Evolutionary conservation across 805 yeast species (phyloP).

Genomic region (Zygoascus biomembranicola): DNA sequence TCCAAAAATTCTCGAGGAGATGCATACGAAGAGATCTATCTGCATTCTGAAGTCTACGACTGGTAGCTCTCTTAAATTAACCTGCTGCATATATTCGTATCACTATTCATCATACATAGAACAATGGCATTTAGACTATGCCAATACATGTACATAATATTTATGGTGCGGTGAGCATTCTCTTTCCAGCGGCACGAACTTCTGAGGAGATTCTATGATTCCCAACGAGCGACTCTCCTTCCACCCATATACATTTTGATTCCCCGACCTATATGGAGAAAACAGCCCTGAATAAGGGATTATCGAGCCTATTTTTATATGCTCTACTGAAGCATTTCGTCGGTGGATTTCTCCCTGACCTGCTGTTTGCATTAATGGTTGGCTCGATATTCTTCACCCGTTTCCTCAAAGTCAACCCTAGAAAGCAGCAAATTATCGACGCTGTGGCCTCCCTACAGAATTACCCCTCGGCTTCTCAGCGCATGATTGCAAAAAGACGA

Average conservation of each 20-base stretch:
- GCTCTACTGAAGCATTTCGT: neutral
- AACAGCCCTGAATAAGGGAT: neutral
- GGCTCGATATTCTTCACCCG: neutral
- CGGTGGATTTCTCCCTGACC: neutral
- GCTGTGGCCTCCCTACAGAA: constrained; percentile 19
- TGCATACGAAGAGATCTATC: constrained; percentile 9
- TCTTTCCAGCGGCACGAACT: too few relatives aligned
- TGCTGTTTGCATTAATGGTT: neutral
- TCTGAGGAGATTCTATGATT: too few relatives aligned
- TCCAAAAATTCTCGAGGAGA: constrained; percentile 3
- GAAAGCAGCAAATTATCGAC: constrained; percentile 7
- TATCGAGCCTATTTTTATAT: neutral
- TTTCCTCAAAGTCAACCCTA: neutral
- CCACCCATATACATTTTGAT: neutral
- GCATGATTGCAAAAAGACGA: constrained; percentile 16
- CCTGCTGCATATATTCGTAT: neutral
- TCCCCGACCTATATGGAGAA: neutral
- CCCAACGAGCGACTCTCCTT: too few relatives aligned
- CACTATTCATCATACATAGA: too few relatives aligned
- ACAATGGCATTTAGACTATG: too few relatives aligned
- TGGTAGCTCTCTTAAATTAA: constrained; percentile 4
- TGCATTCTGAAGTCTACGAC: constrained; percentile 15
- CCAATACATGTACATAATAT: too few relatives aligned
- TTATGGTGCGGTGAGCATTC: too few relatives aligned
- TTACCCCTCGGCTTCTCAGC: constrained; percentile 11